Base-by-base conservation (phyloP, 2,329 filamentous ascomycete genomes). In the Berkeleyomyces rouxiae region DNA sequence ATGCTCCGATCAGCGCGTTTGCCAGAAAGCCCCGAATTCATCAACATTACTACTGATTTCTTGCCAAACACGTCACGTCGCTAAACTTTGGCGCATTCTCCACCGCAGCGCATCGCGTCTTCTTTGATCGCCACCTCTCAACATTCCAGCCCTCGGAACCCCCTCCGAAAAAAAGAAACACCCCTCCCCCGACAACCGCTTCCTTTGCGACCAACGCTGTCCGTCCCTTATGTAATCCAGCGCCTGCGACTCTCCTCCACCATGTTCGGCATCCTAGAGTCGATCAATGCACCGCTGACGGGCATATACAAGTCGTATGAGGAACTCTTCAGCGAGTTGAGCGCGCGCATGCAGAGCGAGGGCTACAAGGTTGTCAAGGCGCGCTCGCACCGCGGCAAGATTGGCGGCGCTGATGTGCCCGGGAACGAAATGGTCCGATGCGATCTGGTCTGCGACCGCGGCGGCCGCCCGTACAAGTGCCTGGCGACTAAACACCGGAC, bases 281-380 rank as follows among this genome's bases (percentile, higher is more conserved):
- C 74, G 49, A 71, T 74, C 61, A 68, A 72, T 11, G 69, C 73
- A 65, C 73, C 73, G 61, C 68, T 72, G 65, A 68, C 69, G 42
- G 72, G 69, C 63, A 68, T 75, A 61, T 77, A 71, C 65, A 67
- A 67, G 61, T 71, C 72, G n/a, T 76, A 73, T 65, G 75, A 76
- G 13, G 74, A 76, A 11, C 70, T 77, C 31, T 74, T 76, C 65
- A 69, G 69, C 49, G 70, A 74, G 43, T 69, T 77, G 46, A 75
- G 72, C 65, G 69, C 70, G 60, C 72, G 72, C 42, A 76, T 76
- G 71, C 70, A 73, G 63, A 75, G 74, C 67, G 72, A 76, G 63
- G 75, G 75, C 64, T 77, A 76, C 72, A 76, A 76, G 66, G 73
- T 77, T 61, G 75, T 77, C 70, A 76, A 76, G 67, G 70, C 73